A percentile compares a stretch with the other conserved stretches of the same genome.
Evolutionary conservation across 139 green algal genomes (phyloP).

Genomic region (Volvox africanus): DNA sequence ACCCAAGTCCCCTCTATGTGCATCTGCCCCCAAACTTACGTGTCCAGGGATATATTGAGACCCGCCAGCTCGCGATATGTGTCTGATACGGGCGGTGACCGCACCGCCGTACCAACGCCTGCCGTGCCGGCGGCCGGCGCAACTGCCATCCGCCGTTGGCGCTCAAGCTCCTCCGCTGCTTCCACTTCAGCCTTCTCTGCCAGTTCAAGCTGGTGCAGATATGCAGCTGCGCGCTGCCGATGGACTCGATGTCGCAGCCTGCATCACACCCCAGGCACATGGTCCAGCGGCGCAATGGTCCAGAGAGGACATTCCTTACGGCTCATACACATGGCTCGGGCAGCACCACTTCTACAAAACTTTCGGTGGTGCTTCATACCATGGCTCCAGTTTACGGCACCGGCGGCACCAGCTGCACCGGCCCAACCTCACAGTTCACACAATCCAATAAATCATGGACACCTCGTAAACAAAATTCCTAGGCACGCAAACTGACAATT

Average conservation of each 20-base stretch:
- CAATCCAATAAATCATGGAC: too few relatives aligned
- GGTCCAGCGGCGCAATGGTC: too few relatives aligned
- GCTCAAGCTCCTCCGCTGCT: neutral
- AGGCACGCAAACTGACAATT: too few relatives aligned
- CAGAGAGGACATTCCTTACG: too few relatives aligned
- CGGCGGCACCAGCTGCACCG: too few relatives aligned
- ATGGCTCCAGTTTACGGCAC: too few relatives aligned
- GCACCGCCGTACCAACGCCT: slow-evolving; percentile 31
- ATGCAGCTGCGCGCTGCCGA: slow-evolving; percentile 15
- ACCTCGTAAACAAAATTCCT: too few relatives aligned
- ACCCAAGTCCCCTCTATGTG: too few relatives aligned
- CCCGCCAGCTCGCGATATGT: slow-evolving; percentile 50
- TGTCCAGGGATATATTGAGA: slow-evolving; percentile 51
- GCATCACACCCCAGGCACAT: neutral
- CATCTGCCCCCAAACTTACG: neutral
- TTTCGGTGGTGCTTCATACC: too few relatives aligned
- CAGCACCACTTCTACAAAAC: too few relatives aligned
- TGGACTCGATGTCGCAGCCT: slow-evolving; percentile 34
- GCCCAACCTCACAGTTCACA: too few relatives aligned
- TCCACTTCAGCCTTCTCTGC: slow-evolving; percentile 24
- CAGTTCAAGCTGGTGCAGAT: slow-evolving; percentile 21
- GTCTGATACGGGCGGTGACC: slow-evolving; percentile 25
- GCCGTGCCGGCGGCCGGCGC: slow-evolving; percentile 1
- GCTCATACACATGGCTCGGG: too few relatives aligned
- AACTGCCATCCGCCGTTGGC: neutral